These are phyloP conservation scores for Metroxylon sagu DNA, from an alignment of 176 grass and related monocot genomes.

Conservation along the genomic window DNA sequence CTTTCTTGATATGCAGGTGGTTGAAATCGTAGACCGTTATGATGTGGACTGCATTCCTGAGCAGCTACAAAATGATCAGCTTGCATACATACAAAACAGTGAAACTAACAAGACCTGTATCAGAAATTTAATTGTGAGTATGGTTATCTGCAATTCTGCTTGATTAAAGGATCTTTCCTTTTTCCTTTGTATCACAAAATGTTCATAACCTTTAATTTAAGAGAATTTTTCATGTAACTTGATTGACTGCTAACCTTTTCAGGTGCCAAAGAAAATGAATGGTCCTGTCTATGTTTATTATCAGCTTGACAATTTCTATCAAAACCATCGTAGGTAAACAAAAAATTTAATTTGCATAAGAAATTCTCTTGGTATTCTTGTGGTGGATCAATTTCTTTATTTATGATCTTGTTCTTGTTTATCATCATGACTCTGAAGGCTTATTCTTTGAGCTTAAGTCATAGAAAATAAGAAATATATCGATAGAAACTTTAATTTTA, in stretches of 20 bases:
- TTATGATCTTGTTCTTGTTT: no score
- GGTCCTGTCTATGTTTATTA: constrained; percentile 79
- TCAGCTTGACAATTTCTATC: constrained; percentile 78
- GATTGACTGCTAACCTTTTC: constrained; percentile 18
- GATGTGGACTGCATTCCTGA: constrained; percentile 45
- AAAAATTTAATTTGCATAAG: no score
- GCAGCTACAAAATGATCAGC: constrained; percentile 25
- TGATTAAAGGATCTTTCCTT: no score
- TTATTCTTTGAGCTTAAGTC: no score
- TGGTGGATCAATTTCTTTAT: no score
- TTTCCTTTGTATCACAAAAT: no score
- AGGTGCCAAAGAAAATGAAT: constrained; percentile 72
- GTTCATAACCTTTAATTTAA: no score
- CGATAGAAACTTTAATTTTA: no score
- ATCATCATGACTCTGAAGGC: no score
- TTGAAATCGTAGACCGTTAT: constrained; percentile 64
- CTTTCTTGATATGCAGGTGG: constrained; percentile 41
- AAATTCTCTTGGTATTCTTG: no score
- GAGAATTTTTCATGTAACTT: no score
- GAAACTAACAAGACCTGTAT: constrained; percentile 59
- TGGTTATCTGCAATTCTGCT: background rate
- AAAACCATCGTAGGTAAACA: constrained; percentile 77
- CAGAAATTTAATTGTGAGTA: constrained; percentile 56
- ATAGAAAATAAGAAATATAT: no score
- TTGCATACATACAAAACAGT: constrained; percentile 58